phyloP scores from a whole-genome alignment of 257 asterid genomes.

The Primulina huaijiensis region DNA sequence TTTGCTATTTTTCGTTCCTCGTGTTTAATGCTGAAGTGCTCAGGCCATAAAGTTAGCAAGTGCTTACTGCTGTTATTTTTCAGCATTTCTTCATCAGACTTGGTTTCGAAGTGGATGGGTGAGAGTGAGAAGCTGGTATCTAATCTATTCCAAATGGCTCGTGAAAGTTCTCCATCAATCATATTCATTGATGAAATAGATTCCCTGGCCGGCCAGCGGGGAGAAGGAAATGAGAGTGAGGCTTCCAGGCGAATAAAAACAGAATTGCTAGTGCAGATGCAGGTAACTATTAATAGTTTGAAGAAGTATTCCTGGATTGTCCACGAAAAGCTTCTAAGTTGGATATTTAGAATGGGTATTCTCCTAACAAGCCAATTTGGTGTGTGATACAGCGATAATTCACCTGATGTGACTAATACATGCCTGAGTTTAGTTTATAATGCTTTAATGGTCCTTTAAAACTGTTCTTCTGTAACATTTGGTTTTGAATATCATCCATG shows the following conservation, averaged over 20 bases:
- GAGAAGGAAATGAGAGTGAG: slow-evolving; percentile 99
- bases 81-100: slow-evolving; percentile 95
- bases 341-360: not conserved
- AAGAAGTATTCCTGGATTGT: too few relatives aligned
- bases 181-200: slow-evolving; percentile 93
- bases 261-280: slow-evolving; percentile 97
- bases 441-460: too few relatives aligned
- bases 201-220: slow-evolving; percentile 91
- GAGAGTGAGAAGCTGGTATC: slow-evolving; percentile 45
- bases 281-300: slow-evolving; percentile 41
- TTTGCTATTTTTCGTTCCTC: not conserved
- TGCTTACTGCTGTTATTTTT: slow-evolving; percentile 52
- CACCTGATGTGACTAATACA: not conserved
- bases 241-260: slow-evolving; percentile 97
- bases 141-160: slow-evolving; percentile 95
- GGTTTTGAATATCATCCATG: not conserved
- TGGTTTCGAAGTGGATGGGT: slow-evolving; percentile 99
- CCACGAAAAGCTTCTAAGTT: not conserved
- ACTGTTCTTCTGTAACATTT: not conserved
- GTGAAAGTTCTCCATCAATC: slow-evolving; percentile 94
- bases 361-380: not conserved
- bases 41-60: slow-evolving; percentile 48
- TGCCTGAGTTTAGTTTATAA: too few relatives aligned
- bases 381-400: not conserved
- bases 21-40: too few relatives aligned